Conservation (phyloP, 1,139 yeast genomes). For the Meyerozyma guilliermondii region DNA sequence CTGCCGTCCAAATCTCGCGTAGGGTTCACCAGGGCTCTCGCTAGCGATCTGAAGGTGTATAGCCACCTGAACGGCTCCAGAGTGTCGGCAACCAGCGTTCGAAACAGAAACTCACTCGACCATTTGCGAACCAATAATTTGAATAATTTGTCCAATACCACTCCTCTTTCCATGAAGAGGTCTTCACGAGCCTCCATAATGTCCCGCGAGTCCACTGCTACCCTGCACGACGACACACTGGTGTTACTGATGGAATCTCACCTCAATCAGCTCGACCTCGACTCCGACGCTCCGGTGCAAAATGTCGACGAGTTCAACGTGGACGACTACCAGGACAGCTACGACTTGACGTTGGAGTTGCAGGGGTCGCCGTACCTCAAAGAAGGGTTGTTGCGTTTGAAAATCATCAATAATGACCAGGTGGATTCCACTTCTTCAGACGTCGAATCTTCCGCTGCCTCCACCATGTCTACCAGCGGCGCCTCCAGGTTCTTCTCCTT, state of each 20-base stretch:
- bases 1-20: conserved; percentile 17
- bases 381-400: conserved; percentile 63
- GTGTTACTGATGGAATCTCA: conserved; percentile 34
- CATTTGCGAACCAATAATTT: conserved; percentile 27
- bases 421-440: conserved; percentile 22
- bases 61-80: conserved; percentile 20
- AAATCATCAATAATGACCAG: conserved; percentile 38
- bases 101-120: conserved; percentile 19
- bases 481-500: conserved; percentile 22
- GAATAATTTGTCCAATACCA: too few relatives aligned
- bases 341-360: conserved; percentile 57
- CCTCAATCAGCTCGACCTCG: conserved; percentile 15
- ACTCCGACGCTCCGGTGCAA: conserved; percentile 11
- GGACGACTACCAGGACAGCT: conserved; percentile 43
- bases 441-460: conserved; percentile 18
- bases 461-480: conserved; percentile 16
- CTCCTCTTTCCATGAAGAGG: conserved; percentile 28
- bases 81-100: conserved; percentile 11
- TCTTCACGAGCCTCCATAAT: conserved; percentile 35
- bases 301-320: conserved; percentile 36
- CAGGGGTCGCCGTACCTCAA: conserved; percentile 77
- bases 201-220: conserved; percentile 21
- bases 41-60: conserved; percentile 26
- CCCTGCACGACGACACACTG: conserved; percentile 24
- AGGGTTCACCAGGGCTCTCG: conserved; percentile 42